Evolutionary conservation across 352 stramenopile species (phyloP), one percentile per base, ranked within the genome.

Genomic region (Discostella stelligera): DNA sequence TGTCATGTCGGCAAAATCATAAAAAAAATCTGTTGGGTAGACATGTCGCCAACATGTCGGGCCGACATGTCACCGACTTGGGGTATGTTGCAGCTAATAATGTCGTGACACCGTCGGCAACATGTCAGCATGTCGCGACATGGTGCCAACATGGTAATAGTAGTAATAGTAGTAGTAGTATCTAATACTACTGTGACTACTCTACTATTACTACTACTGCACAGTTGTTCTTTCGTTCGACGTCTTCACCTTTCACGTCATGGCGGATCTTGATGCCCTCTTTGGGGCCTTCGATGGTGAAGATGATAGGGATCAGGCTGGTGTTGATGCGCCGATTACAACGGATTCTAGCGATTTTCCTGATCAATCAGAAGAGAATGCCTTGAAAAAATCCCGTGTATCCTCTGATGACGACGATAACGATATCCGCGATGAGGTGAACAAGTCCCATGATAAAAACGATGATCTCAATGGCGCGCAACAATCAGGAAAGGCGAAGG

Each of bases 281-380:
- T 98, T 98, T 83, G 94, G 94, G 52, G 95, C 94, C 46, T 97
- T 98, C 73, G 95, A 98, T 67, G 94, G 95, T 66, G 82, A 82
- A 80, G 59, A 89, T 87, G 74, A 95, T 82, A 71, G 87, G 2
- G 63, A 18, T 16, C 16, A 77, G n/a, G 27, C 8, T 25, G 27
- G 20, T 50, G 16, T 2, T 3, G 56, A 52, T 30, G 30, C 44
- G 16, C 3, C 52, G 44, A 0, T 50, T 50, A 18, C 25, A 4
- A 27, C 8, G 27, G 3, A 20, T 41, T 20, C 37, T 23, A 25
- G 21, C 50, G 32, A 65, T 27, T 2, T 0, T 50, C 16, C 44
- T n/a, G 32, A 30, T 20, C 16, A 64, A 64, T 0, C 55, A n/a
- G 16, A 20, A 41, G 23, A 18, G 16, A 16, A 60, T 18, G 10